These are phyloP conservation scores for Astraeus odoratus DNA, from an alignment of 768 basidiomycete genomes.

Conservation along the genomic window DNA sequence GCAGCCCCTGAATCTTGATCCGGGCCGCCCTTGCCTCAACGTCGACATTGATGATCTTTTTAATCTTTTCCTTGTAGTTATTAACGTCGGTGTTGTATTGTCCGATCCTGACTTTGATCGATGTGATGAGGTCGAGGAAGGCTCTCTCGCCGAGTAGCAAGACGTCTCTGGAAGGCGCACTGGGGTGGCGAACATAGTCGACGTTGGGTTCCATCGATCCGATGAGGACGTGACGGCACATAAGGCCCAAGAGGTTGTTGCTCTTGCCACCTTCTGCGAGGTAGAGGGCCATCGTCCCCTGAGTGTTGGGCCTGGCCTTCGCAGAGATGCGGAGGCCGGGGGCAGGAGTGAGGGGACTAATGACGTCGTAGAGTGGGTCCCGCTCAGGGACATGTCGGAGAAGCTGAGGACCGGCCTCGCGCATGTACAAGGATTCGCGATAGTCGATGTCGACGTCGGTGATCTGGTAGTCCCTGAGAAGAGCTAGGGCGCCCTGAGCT, in stretches of 20 bases:
- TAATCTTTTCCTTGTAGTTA: slow-evolving; percentile 18
- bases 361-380: slow-evolving; percentile 14
- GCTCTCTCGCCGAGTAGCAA: slow-evolving; percentile 13
- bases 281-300: background rate
- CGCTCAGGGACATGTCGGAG: slow-evolving; percentile 9
- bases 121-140: slow-evolving; percentile 6
- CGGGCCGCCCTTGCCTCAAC: slow-evolving; percentile 7
- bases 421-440: slow-evolving; percentile 20
- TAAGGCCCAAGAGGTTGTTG: no score
- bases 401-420: slow-evolving; percentile 14
- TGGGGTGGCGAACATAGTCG: no score
- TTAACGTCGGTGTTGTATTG: slow-evolving; percentile 13
- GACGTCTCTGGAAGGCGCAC: slow-evolving; percentile 12
- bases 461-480: slow-evolving; percentile 24
- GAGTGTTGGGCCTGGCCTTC: background rate
- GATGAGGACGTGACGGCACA: no score
- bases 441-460: slow-evolving; percentile 29
- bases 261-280: background rate
- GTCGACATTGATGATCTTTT: slow-evolving; percentile 9
- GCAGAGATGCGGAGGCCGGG: slow-evolving; percentile 23
- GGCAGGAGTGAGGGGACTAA: slow-evolving; percentile 21
- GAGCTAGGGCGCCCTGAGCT: slow-evolving; percentile 17
- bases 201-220: no score
- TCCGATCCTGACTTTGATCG: slow-evolving; percentile 13
- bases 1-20: slow-evolving; percentile 7